Base-by-base conservation (phyloP, 345 rosid genomes). In the Cardamine resedifolia region DNA sequence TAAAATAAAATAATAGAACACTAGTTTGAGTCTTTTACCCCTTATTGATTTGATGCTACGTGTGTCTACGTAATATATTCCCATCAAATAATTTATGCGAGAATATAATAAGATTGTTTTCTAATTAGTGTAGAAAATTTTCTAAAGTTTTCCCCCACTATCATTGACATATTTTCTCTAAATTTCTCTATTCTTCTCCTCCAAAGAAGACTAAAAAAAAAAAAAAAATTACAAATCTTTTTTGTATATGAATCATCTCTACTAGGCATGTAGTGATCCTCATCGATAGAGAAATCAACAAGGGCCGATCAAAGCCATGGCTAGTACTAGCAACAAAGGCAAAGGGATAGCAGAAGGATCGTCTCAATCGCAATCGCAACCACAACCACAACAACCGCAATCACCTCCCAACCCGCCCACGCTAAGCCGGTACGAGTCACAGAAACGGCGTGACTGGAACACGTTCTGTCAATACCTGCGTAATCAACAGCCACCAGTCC, bases 401-500 rank as follows among this genome's bases (percentile, higher is more conserved):
- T 81, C 79, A 24, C 81, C 88, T 12, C 66, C 77, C 15, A 66
- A 66, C 9, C 85, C 85, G 0, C 73, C 79, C n/a, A 51, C 33
- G 16, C 36, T 87, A 36, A 91, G 97, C 78, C 77, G 97, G 7
- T 91, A 91, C 61, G 96, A 89, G 74, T 87, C 96, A 3, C 97
- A 91, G 50, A 91, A 91, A 69, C 66, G 96, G 39, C 58, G 97
- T 73, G 97, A 91, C n/a, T 91, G 97, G 97, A 89, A 87, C 72
- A 91, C 97, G 73, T 91, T 91, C 55, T 88, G 96, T 7, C 97
- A 91, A 81, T 89, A 86, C 81, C 66, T 91, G 16, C 86, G 96
- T 64, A 91, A 91, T 79, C 97, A 86, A 48, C 82, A 90, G 15
- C 97, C 97, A 1, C 96, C 97, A 2, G 90, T 91, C 4, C 81